Conservation (phyloP, 2,329 filamentous ascomycete species). For the Venturia nashicola region DNA sequence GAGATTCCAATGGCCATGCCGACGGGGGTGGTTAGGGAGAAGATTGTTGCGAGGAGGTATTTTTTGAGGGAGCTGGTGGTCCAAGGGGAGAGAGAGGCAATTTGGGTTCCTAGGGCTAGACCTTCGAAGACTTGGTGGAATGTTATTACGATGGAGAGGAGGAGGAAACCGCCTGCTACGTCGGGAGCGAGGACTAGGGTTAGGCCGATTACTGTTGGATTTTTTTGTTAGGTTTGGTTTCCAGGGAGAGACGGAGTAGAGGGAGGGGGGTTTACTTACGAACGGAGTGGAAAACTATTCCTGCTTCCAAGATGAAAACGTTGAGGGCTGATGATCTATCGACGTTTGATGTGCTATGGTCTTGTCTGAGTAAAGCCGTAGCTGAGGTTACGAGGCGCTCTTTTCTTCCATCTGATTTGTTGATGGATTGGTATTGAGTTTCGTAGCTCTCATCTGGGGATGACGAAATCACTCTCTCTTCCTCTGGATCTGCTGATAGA, state of each 20-base stretch:
- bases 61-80: conserved; percentile 32
- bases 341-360: background rate
- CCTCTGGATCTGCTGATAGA: background rate
- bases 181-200: conserved; percentile 44
- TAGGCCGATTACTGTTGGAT: conserved; percentile 45
- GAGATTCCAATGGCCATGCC: conserved; percentile 74
- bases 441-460: too few species aligned
- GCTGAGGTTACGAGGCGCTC: background rate
- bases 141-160: background rate
- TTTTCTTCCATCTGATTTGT: conserved; percentile 27
- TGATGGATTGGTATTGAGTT: conserved; percentile 38
- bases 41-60: conserved; percentile 48
- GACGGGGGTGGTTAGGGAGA: conserved; percentile 60
- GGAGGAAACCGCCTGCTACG: conserved; percentile 13
- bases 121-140: conserved; percentile 75
- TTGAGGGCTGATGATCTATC: conserved; percentile 27
- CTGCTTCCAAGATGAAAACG: conserved; percentile 59
- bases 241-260: background rate
- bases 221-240: background rate
- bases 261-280: conserved; percentile 31
- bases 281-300: conserved; percentile 64
- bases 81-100: conserved; percentile 42
- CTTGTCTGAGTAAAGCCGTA: background rate
- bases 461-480: background rate
- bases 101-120: conserved; percentile 58